phyloP scores from a whole-genome alignment of 306 rosid genomes.

The Abrus pulchellus region DNA sequence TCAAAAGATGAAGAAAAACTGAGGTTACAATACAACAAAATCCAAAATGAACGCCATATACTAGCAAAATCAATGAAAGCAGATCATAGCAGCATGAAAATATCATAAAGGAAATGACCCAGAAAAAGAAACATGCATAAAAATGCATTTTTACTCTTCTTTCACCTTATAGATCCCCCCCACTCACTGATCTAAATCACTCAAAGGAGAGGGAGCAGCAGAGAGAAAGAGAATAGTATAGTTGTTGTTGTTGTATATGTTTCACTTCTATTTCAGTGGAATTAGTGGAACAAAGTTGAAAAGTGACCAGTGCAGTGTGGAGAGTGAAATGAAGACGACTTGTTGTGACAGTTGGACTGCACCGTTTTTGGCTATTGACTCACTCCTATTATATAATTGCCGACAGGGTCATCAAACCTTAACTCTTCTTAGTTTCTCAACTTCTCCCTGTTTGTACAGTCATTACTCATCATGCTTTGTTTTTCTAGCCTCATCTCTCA shows the following conservation, averaged over 20 bases:
- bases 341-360: constrained; percentile 48
- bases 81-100: constrained; percentile 9
- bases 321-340: constrained; percentile 2
- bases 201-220: constrained; percentile 6
- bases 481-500: not conserved
- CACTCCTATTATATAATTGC: constrained; percentile 14
- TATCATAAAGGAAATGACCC: not conserved
- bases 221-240: constrained; percentile 14
- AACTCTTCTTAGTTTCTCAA: not conserved
- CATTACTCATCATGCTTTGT: not conserved
- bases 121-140: not conserved
- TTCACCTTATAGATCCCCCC: constrained; percentile 39
- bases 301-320: not conserved
- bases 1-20: not conserved
- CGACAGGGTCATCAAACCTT: constrained; percentile 23
- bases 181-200: not conserved
- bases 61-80: not conserved
- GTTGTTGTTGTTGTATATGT: not conserved
- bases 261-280: constrained; percentile 6
- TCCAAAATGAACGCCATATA: not conserved
- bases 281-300: not conserved
- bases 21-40: constrained; percentile 20
- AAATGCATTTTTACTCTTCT: not conserved
- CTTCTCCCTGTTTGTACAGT: not conserved
- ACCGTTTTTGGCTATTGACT: not conserved